Evolutionary conservation across 306 rosid species (phyloP).

Genomic region (Fragaria nilgerrensis): DNA sequence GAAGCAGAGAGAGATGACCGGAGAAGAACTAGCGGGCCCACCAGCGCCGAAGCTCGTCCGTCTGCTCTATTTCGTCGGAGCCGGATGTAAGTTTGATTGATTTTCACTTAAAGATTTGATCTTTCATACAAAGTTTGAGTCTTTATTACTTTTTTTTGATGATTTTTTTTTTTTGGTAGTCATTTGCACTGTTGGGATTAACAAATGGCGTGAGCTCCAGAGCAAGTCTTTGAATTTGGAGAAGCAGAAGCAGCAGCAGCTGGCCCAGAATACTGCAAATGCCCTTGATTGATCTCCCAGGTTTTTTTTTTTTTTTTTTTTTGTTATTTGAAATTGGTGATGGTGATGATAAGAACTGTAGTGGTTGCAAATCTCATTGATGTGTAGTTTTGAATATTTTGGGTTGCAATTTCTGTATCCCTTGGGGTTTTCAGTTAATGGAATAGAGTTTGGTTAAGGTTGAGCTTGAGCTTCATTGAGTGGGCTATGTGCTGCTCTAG

Average conservation of each 20-base stretch:
- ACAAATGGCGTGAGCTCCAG: constrained; percentile 59
- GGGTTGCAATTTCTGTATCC: not conserved
- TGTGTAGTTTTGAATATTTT: not conserved
- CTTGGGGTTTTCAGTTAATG: not conserved
- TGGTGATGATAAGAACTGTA: not conserved
- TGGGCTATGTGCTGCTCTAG: not conserved
- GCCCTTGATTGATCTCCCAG: constrained; percentile 22
- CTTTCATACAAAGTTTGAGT: not conserved
- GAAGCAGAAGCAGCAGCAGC: constrained; percentile 28
- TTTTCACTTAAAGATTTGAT: not conserved
- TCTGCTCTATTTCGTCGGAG: constrained; percentile 66
- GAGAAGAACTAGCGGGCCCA: constrained; percentile 82
- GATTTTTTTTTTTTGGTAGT: constrained; percentile 26
- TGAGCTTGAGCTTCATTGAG: not conserved
- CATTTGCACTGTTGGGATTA: constrained; percentile 44
- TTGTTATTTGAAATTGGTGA: not conserved
- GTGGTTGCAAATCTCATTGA: not conserved
- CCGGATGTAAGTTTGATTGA: constrained; percentile 52
- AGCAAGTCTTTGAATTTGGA: constrained; percentile 32
- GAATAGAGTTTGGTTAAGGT: not conserved
- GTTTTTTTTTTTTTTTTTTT: not conserved
- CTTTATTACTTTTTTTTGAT: not conserved
- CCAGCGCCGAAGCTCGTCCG: constrained; percentile 79
- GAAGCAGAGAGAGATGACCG: constrained; percentile 44
- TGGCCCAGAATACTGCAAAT: constrained; percentile 31